phyloP scores from a whole-genome alignment of 306 rosid species.

The Castanospermum australe region DNA sequence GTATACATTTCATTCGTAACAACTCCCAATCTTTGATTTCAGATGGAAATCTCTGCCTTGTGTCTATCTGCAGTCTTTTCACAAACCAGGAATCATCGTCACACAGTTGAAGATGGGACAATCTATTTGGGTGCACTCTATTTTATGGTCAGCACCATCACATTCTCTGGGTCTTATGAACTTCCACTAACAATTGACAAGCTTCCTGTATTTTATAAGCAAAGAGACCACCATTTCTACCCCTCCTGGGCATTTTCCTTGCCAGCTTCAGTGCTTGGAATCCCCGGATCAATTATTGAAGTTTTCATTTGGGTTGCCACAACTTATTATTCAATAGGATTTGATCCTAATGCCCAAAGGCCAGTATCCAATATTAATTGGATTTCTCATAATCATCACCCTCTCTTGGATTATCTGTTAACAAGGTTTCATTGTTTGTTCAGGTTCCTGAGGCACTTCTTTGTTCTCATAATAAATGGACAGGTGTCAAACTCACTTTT shows the following conservation, averaged over 20 bases:
- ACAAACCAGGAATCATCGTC: background rate
- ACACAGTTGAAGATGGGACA: background rate
- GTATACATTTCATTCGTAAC: background rate
- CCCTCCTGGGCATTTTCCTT: constrained; percentile 29
- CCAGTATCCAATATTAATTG: background rate
- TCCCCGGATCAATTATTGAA: constrained; percentile 5
- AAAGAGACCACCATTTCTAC: constrained; percentile 30
- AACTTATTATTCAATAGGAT: constrained; percentile 19
- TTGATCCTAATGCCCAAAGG: constrained; percentile 4
- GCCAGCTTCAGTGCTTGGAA: constrained; percentile 8
- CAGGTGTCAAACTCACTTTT: constrained; percentile 14
- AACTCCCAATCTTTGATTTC: background rate
- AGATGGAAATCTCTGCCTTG: background rate
- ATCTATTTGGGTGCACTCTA: constrained; percentile 9
- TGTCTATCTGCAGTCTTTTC: background rate
- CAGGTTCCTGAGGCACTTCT: constrained; percentile 17
- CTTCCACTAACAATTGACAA: constrained; percentile 9
- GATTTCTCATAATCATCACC: background rate
- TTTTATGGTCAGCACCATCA: background rate
- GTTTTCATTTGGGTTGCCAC: constrained; percentile 8
- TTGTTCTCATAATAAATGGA: background rate
- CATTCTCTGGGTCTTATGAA: constrained; percentile 12
- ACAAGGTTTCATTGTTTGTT: background rate
- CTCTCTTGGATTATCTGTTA: background rate
- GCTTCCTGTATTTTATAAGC: constrained; percentile 33